Percentiles rank a stretch among this genome's conserved stretches.
Conservation (phyloP, 83 land plant species). For the Thuja plicata region DNA sequence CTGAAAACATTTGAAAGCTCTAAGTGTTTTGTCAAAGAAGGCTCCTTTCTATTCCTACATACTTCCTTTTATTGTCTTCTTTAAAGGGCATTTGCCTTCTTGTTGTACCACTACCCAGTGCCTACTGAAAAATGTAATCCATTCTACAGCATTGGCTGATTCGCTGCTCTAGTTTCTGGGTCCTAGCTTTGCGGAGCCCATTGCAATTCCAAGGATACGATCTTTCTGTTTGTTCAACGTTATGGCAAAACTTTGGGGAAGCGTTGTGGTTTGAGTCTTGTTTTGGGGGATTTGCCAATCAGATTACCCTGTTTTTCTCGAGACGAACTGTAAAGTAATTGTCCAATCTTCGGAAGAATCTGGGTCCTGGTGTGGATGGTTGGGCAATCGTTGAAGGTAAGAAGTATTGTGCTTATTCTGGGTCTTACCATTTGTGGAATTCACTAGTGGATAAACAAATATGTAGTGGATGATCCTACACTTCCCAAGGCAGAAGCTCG, state of each 20-base stretch:
- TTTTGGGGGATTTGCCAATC: slow-evolving; percentile 99
- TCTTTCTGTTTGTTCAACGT: slow-evolving; percentile 87
- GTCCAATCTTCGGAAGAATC: slow-evolving; percentile 73
- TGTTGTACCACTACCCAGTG: slow-evolving; percentile 70
- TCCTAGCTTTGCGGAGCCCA: slow-evolving; percentile 89
- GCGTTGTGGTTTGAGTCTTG: slow-evolving; percentile 88
- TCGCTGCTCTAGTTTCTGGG: slow-evolving; percentile 58
- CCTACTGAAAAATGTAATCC: slow-evolving; percentile 38
- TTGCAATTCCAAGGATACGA: slow-evolving; percentile 97
- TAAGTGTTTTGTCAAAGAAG: slow-evolving; percentile 65
- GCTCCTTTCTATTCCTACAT: slow-evolving; percentile 81
- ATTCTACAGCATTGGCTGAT: slow-evolving; percentile 86
- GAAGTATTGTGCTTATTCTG: slow-evolving; percentile 83
- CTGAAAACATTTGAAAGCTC: slow-evolving; percentile 34
- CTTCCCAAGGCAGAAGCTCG: too few relatives aligned
- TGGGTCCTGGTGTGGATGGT: slow-evolving; percentile 98
- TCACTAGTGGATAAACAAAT: too few relatives aligned
- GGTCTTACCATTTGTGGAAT: slow-evolving; percentile 35
- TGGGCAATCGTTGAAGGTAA: slow-evolving; percentile 97
- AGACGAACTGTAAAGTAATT: slow-evolving; percentile 98
- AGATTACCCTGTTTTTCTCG: slow-evolving; percentile 96
- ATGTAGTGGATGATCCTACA: too few relatives aligned
- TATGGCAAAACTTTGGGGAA: slow-evolving; percentile 98
- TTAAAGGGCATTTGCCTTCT: slow-evolving; percentile 33
- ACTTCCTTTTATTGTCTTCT: slow-evolving; percentile 69